Conservation (phyloP, 106 monocot genomes). For the Allium fistulosum region DNA sequence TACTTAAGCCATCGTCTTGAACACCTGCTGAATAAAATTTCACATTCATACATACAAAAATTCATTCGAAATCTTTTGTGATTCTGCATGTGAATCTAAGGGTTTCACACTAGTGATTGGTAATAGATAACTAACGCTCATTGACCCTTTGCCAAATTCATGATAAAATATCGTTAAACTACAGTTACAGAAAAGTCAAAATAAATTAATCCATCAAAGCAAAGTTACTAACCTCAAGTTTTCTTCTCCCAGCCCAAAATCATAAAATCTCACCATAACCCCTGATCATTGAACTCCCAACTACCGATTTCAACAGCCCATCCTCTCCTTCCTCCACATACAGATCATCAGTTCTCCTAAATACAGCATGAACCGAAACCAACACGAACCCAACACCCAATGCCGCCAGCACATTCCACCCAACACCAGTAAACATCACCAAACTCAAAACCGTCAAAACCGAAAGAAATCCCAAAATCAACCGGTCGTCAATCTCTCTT, state of each 20-base stretch:
- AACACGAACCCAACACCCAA: conserved; percentile 30
- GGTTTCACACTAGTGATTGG: too few species aligned
- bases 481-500: conserved; percentile 41
- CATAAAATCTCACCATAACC: neutral
- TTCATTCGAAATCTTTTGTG: too few species aligned
- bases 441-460: conserved; percentile 53
- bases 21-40: too few species aligned
- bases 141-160: too few species aligned
- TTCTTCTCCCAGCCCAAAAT: neutral
- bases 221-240: too few species aligned
- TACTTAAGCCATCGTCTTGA: too few species aligned
- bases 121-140: too few species aligned
- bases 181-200: too few species aligned
- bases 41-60: too few species aligned
- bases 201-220: too few species aligned
- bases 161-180: too few species aligned
- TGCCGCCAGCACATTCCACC: conserved; percentile 56
- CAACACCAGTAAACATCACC: conserved; percentile 41
- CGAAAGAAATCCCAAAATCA: conserved; percentile 43
- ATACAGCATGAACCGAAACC: conserved; percentile 51
- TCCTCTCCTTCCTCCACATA: conserved; percentile 45
- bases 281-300: conserved; percentile 23
- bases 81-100: too few species aligned
- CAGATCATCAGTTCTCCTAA: conserved; percentile 59
- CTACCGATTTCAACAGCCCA: conserved; percentile 54